A percentile compares a stretch with the other conserved stretches of the same genome.
phyloP scores from a whole-genome alignment of 2,329 filamentous ascomycete species.

The Ophiostoma quercus region DNA sequence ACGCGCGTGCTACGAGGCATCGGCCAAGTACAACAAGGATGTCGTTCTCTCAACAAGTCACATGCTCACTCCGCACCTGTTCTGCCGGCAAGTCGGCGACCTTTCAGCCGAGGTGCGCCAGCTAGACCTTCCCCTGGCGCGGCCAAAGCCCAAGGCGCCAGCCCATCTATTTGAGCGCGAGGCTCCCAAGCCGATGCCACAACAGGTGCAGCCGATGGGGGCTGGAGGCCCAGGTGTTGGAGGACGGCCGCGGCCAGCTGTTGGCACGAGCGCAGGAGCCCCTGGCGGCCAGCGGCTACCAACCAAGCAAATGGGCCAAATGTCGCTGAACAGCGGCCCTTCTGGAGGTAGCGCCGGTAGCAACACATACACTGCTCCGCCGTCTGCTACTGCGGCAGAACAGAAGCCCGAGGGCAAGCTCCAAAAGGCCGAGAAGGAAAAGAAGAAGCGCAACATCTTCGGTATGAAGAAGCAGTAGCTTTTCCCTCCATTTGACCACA shows the following conservation, averaged over 20 bases:
- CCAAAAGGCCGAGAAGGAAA: slow-evolving; percentile 45
- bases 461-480: slow-evolving; percentile 33
- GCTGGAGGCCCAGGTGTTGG: slow-evolving; percentile 20
- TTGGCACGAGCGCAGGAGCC: slow-evolving; percentile 32
- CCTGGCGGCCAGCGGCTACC: slow-evolving; percentile 43
- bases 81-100: slow-evolving; percentile 75
- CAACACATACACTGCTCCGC: slow-evolving; percentile 29
- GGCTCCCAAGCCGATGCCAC: slow-evolving; percentile 46
- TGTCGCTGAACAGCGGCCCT: slow-evolving; percentile 42
- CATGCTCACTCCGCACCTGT: slow-evolving; percentile 82
- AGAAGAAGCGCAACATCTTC: slow-evolving; percentile 37
- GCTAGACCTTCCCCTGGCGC: slow-evolving; percentile 75
- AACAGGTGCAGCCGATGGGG: slow-evolving; percentile 15
- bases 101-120: slow-evolving; percentile 68
- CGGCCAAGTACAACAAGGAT: slow-evolving; percentile 66
- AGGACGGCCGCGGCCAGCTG: slow-evolving; percentile 14
- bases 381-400: slow-evolving; percentile 13
- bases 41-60: slow-evolving; percentile 86
- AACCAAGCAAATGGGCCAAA: slow-evolving; percentile 50
- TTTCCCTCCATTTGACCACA: neutral
- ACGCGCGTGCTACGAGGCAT: slow-evolving; percentile 81
- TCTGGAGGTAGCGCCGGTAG: slow-evolving; percentile 11
- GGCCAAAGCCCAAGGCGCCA: slow-evolving; percentile 74
- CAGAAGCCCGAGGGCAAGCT: slow-evolving; percentile 34
- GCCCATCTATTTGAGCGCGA: slow-evolving; percentile 77